Evolutionary conservation across 176 grass and related monocot genomes (phyloP).

Genomic region (Hordeum vulgare): MorexV3_pseudomolecules_assembly NC_058519.1:602796109-602796608

Average conservation of each 20-base stretch:
- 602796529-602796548: not conserved
- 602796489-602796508: slow-evolving; percentile 15
- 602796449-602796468: slow-evolving; percentile 31
- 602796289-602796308: slow-evolving; percentile 61
- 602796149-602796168: not conserved
- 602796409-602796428: slow-evolving; percentile 53
- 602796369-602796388: slow-evolving; percentile 39
- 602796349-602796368: slow-evolving; percentile 8
- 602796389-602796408: slow-evolving; percentile 36
- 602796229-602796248: slow-evolving; percentile 30
- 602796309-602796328: not conserved
- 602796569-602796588: slow-evolving; percentile 24
- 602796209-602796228: slow-evolving; percentile 39
- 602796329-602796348: not conserved
- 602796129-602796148: not conserved
- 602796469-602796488: slow-evolving; percentile 43
- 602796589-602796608: slow-evolving; percentile 14
- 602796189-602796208: not conserved
- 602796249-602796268: slow-evolving; percentile 31
- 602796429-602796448: slow-evolving; percentile 46
- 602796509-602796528: not conserved
- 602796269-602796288: slow-evolving; percentile 52
- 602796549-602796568: slow-evolving; percentile 7
- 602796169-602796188: slow-evolving; percentile 6
- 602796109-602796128: slow-evolving; percentile 38